Percentiles rank a stretch among this genome's conserved stretches.
These are phyloP conservation scores for Hypoxylon sp. DNA, from an alignment of 2,329 filamentous ascomycete species.

Conservation along the genomic window DNA sequence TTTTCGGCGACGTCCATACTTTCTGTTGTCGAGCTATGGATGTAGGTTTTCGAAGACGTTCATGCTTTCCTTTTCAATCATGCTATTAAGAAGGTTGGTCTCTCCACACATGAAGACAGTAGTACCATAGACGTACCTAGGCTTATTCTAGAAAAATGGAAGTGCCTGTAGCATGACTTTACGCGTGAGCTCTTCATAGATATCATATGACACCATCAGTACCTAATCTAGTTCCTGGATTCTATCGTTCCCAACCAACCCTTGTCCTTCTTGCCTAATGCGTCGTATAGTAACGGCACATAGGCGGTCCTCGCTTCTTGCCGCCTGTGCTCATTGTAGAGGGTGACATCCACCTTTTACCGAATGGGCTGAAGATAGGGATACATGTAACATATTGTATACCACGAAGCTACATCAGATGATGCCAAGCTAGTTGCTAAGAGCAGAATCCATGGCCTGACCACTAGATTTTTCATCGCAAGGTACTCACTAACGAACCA, in stretches of 20 bases:
- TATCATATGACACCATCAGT: neutral
- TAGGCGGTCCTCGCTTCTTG: neutral
- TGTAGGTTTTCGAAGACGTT: constrained; percentile 1
- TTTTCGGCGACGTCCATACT: constrained; percentile 5
- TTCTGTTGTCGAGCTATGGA: neutral
- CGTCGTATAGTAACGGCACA: constrained; percentile 10
- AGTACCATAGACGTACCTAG: neutral
- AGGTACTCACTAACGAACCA: neutral
- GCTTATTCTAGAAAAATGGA: neutral
- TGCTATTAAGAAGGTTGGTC: neutral
- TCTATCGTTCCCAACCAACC: neutral
- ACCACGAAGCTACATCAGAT: constrained; percentile 1
- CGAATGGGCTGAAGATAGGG: neutral
- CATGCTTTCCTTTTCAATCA: neutral
- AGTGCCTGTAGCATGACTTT: neutral
- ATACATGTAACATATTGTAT: neutral
- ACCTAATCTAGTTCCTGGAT: neutral
- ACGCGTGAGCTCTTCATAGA: constrained; percentile 1
- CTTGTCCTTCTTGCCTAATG: constrained; percentile 23
- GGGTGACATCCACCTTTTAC: neutral
- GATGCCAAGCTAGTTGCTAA: neutral
- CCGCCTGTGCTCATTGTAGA: constrained; percentile 1
- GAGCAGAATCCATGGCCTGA: neutral
- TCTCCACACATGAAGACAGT: constrained; percentile 1
- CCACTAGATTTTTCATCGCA: neutral